Evolutionary conservation across 805 yeast species (phyloP).

Genomic region (Maudiozyma bulderi): DNA sequence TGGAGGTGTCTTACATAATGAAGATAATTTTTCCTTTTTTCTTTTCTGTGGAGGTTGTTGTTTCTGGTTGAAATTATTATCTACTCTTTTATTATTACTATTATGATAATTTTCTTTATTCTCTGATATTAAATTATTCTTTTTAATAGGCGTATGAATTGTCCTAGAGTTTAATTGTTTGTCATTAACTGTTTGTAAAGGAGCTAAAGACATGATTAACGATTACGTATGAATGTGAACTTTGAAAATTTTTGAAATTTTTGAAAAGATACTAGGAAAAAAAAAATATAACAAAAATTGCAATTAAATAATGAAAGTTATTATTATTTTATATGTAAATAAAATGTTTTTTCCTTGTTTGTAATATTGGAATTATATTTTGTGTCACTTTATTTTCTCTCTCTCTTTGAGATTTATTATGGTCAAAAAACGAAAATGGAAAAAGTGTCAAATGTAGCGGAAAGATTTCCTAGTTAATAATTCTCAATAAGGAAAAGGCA

Average conservation of each 20-base stretch:
- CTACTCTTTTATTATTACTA: conserved; percentile 9
- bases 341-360: no score
- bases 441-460: no score
- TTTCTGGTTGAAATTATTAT: conserved; percentile 5
- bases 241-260: background rate
- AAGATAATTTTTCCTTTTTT: conserved; percentile 80
- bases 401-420: no score
- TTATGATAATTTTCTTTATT: conserved; percentile 9
- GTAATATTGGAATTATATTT: no score
- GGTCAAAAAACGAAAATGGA: no score
- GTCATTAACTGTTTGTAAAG: conserved; percentile 28
- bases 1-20: conserved; percentile 95
- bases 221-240: no score
- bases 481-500: background rate
- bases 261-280: background rate
- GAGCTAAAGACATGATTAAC: conserved; percentile 25
- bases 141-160: conserved; percentile 25
- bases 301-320: no score
- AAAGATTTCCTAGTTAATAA: no score
- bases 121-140: conserved; percentile 2
- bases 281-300: no score
- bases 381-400: no score
- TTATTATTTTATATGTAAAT: no score
- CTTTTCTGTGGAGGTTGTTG: conserved; percentile 36
- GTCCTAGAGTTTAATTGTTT: conserved; percentile 26